Conservation (phyloP, 768 basidiomycete species). For the Pulveroboletus ravenelii region DNA sequence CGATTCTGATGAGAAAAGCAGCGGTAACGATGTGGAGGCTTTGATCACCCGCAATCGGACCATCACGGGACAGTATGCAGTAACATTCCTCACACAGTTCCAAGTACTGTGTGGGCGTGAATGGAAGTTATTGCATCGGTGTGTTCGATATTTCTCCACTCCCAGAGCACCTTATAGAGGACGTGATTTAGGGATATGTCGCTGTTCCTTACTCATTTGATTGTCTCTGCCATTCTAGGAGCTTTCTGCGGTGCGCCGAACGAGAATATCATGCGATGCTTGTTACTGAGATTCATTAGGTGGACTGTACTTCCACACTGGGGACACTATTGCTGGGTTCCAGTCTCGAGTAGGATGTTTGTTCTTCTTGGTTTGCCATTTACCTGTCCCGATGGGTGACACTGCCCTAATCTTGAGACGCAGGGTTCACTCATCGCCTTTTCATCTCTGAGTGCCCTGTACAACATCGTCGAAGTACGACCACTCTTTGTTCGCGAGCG, state of each 20-base stretch:
- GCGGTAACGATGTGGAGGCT: constrained; percentile 18
- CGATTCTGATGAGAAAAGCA: constrained; percentile 13
- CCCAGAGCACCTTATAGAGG: background rate
- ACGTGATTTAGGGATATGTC: constrained; percentile 63
- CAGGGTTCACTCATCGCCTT: constrained; percentile 90
- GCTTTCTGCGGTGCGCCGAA: constrained; percentile 70
- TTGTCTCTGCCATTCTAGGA: constrained; percentile 67
- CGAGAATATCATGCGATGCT: background rate
- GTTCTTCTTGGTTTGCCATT: constrained; percentile 73
- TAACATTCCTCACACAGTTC: constrained; percentile 87
- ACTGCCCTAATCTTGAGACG: constrained; percentile 4
- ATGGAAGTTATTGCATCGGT: constrained; percentile 77
- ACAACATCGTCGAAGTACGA: constrained; percentile 80
- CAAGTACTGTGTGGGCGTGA: constrained; percentile 79
- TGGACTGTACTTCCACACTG: constrained; percentile 82
- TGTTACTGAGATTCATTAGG: constrained; percentile 37
- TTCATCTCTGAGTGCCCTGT: constrained; percentile 83
- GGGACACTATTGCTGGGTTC: constrained; percentile 83
- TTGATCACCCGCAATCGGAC: constrained; percentile 12
- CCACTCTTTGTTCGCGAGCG: constrained; percentile 88
- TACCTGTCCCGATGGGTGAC: background rate
- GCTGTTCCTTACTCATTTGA: constrained; percentile 74
- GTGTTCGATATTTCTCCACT: constrained; percentile 5
- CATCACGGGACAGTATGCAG: constrained; percentile 42
- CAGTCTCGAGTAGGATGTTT: constrained; percentile 90